Percentiles rank a stretch among this genome's conserved stretches.
phyloP scores from a whole-genome alignment of 768 basidiomycete genomes.

The Tulasnella sp. region DNA sequence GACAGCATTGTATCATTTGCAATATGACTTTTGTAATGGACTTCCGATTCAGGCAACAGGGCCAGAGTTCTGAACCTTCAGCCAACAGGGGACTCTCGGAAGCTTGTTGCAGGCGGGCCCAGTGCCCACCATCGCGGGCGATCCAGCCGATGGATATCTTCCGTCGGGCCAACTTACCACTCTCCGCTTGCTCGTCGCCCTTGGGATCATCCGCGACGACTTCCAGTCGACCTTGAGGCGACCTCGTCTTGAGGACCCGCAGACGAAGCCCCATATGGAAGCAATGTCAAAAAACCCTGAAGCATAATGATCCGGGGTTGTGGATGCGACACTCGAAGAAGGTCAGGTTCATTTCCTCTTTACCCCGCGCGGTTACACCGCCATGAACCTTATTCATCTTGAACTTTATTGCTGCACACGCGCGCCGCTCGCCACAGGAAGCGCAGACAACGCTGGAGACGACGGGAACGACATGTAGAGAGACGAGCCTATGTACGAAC shows the following conservation, averaged over 20 bases:
- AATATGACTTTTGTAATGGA: not conserved
- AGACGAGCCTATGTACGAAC: not conserved
- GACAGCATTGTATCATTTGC: not conserved
- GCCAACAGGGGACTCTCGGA: not conserved
- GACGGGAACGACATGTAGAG: not conserved
- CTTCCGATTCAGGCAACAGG: not conserved
- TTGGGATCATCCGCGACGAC: not conserved
- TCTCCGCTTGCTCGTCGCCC: not conserved
- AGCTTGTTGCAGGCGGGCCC: not conserved
- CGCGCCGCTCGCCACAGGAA: not conserved
- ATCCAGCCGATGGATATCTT: no score
- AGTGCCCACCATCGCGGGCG: not conserved
- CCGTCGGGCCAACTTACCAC: not conserved
- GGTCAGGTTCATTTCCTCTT: not conserved
- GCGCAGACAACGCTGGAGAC: not conserved
- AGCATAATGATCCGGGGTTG: not conserved
- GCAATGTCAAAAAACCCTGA: not conserved
- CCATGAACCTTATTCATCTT: not conserved
- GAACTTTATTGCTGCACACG: not conserved
- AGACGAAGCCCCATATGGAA: not conserved
- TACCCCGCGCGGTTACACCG: not conserved
- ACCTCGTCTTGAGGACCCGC: not conserved
- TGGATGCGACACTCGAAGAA: not conserved
- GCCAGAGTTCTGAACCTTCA: not conserved
- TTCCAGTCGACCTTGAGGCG: not conserved